Conservation (phyloP, 768 basidiomycete species). For the Rhizopogon salebrosus region DNA sequence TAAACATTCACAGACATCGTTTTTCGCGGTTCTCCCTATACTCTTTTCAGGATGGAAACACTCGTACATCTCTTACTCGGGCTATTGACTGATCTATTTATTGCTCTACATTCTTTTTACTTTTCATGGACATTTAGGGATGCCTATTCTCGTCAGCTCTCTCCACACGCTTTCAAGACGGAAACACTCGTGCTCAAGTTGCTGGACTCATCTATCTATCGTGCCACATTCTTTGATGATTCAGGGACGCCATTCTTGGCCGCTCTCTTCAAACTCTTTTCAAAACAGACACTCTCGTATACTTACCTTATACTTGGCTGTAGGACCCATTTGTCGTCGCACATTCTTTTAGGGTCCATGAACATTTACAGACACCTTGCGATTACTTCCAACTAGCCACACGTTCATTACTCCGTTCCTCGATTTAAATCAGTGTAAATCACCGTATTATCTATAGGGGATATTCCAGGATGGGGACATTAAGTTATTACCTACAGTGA, state of each 20-base stretch:
- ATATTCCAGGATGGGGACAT: too few relatives aligned
- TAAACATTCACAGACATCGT: background rate
- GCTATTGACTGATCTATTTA: background rate
- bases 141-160: background rate
- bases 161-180: background rate
- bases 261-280: too few relatives aligned
- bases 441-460: background rate
- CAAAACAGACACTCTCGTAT: too few relatives aligned
- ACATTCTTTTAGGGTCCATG: background rate
- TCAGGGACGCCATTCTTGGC: background rate
- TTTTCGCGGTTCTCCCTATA: background rate
- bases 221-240: background rate
- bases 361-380: background rate
- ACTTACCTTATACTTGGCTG: too few relatives aligned
- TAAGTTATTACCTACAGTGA: background rate
- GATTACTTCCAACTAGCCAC: background rate
- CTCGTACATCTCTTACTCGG: conserved; percentile 25
- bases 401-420: background rate
- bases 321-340: background rate
- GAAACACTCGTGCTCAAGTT: background rate
- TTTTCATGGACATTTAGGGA: background rate
- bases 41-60: background rate
- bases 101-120: background rate
- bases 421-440: too few relatives aligned
- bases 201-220: background rate